Evolutionary conservation across 768 basidiomycete genomes (phyloP).

Genomic region (Russula abietina): DNA sequence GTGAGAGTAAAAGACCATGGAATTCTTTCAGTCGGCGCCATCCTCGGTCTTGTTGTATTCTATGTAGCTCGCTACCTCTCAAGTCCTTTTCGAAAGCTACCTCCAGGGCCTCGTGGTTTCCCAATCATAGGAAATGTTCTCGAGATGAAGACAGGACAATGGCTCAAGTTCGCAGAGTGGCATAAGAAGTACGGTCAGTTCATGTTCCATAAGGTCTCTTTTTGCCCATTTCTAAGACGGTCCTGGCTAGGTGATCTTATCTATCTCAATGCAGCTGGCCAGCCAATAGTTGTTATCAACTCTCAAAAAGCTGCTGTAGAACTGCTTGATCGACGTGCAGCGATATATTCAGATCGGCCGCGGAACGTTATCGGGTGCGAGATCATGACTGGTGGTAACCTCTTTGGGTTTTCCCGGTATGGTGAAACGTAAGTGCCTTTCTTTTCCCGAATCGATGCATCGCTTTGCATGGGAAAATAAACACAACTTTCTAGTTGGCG

Average conservation of each 20-base stretch:
- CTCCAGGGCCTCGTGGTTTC: constrained; percentile 1
- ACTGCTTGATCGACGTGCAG: neutral
- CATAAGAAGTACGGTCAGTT: neutral
- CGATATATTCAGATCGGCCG: neutral
- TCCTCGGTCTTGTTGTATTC: neutral
- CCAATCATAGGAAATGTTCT: constrained; percentile 1
- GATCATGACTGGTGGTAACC: neutral
- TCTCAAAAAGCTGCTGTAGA: neutral
- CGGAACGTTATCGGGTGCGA: neutral
- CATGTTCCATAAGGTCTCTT: neutral
- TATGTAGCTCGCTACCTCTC: neutral
- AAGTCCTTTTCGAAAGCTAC: neutral
- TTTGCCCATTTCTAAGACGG: neutral
- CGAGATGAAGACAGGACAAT: neutral
- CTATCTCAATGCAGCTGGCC: neutral
- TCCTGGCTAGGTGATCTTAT: neutral
- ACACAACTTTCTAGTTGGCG: neutral
- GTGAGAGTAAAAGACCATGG: neutral
- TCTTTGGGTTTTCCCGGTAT: neutral
- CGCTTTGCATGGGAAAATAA: neutral
- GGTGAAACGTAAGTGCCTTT: neutral
- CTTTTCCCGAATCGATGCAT: neutral
- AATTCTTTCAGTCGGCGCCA: neutral
- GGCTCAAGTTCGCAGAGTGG: neutral
- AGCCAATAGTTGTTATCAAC: neutral